phyloP scores from a whole-genome alignment of 2,329 filamentous ascomycete genomes.

The Fusarium continuum region DNA sequence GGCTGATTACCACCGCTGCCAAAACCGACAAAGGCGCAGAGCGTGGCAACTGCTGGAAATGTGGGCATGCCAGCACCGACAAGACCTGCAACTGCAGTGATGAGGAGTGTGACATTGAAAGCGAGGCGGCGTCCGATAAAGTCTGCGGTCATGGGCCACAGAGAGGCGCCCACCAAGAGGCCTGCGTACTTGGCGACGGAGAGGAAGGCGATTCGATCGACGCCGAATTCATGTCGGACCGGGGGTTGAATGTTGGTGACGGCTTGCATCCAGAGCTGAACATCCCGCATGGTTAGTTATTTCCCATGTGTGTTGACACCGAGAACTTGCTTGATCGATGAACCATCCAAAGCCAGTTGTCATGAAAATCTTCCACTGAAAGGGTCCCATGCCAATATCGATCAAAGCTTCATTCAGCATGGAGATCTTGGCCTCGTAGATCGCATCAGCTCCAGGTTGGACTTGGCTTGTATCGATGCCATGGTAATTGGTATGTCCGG shows the following conservation, averaged over 20 bases:
- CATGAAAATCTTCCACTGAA: conserved; percentile 29
- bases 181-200: conserved; percentile 52
- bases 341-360: conserved; percentile 43
- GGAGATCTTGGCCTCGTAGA: conserved; percentile 37
- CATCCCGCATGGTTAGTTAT: background rate
- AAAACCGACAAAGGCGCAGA: conserved; percentile 54
- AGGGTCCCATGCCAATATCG: conserved; percentile 37
- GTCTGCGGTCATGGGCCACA: conserved; percentile 56
- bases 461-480: conserved; percentile 34
- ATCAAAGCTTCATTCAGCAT: conserved; percentile 41
- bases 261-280: conserved; percentile 51
- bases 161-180: conserved; percentile 55
- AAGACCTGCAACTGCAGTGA: conserved; percentile 64
- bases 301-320: background rate
- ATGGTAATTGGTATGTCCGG: conserved; percentile 10
- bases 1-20: conserved; percentile 57
- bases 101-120: conserved; percentile 56
- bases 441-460: conserved; percentile 13
- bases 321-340: conserved; percentile 8
- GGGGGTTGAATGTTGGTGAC: conserved; percentile 48
- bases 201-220: conserved; percentile 44
- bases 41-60: conserved; percentile 63
- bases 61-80: conserved; percentile 65
- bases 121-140: conserved; percentile 55
- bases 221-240: conserved; percentile 48